A percentile compares a stretch with the other conserved stretches of the same genome.
Evolutionary conservation across 108 stramenopile species (phyloP).

Genomic region (Conticribra weissflogii): DNA sequence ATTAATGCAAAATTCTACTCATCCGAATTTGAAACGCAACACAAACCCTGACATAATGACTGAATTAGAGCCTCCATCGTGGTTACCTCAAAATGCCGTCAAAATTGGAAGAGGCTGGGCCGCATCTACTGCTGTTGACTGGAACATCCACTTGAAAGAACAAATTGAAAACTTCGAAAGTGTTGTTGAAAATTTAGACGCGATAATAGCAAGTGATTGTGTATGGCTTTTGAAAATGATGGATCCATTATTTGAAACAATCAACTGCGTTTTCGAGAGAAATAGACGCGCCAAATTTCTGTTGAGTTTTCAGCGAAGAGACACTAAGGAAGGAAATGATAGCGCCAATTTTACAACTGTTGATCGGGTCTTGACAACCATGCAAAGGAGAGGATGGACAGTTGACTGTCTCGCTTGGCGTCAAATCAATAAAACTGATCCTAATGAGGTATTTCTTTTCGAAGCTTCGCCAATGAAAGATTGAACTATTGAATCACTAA

Average conservation of each 20-base stretch:
- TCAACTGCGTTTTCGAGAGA: slow-evolving; percentile 44
- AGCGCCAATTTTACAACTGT: slow-evolving; percentile 59
- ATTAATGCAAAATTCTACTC: slow-evolving; percentile 60
- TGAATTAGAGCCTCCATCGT: slow-evolving; percentile 12
- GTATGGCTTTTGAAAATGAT: slow-evolving; percentile 70
- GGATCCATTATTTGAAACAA: slow-evolving; percentile 62
- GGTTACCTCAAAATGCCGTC: slow-evolving; percentile 29
- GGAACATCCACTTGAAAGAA: slow-evolving; percentile 55
- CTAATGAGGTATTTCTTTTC: slow-evolving; percentile 56
- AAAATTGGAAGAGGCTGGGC: slow-evolving; percentile 70
- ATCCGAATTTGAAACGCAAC: slow-evolving; percentile 57
- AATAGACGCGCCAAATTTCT: slow-evolving; percentile 44
- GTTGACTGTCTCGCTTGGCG: slow-evolving; percentile 71
- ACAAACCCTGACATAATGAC: background rate
- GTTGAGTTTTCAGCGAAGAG: slow-evolving; percentile 73
- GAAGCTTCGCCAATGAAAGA: slow-evolving; percentile 18
- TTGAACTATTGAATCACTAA: too few relatives aligned
- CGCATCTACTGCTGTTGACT: slow-evolving; percentile 53
- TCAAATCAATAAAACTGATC: slow-evolving; percentile 11
- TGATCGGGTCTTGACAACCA: slow-evolving; percentile 43
- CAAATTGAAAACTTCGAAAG: slow-evolving; percentile 39
- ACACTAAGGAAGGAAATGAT: slow-evolving; percentile 44
- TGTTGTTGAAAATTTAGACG: slow-evolving; percentile 39
- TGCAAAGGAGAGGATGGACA: slow-evolving; percentile 55
- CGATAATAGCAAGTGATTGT: slow-evolving; percentile 70